Conservation (phyloP, 345 rosid genomes). For the Chamaenerion angustifolium region DNA sequence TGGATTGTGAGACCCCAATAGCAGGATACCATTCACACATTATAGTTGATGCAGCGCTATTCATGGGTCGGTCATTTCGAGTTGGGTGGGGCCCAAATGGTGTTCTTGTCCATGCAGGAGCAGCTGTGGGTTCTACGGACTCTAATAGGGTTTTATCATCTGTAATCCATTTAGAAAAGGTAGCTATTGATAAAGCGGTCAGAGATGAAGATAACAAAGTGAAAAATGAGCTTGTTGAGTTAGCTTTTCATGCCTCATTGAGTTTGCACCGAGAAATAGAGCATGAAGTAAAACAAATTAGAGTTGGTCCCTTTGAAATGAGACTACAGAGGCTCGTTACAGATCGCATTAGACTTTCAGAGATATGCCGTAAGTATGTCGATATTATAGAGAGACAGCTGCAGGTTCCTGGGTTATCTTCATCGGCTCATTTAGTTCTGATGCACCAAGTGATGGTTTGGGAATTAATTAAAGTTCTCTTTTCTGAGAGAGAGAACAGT, state of each 20-base stretch:
- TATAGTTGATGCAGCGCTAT: slow-evolving; percentile 85
- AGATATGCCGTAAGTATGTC: slow-evolving; percentile 64
- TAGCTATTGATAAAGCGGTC: slow-evolving; percentile 75
- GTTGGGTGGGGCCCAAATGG: slow-evolving; percentile 99
- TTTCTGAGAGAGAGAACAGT: slow-evolving; percentile 53
- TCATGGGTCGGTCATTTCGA: slow-evolving; percentile 95
- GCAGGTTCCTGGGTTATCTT: slow-evolving; percentile 59
- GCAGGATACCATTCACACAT: slow-evolving; percentile 54
- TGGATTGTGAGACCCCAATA: slow-evolving; percentile 49
- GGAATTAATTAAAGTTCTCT: slow-evolving; percentile 92
- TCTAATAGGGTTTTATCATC: slow-evolving; percentile 53
- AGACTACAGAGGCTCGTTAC: slow-evolving; percentile 58
- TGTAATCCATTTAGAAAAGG: slow-evolving; percentile 58
- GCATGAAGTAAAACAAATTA: slow-evolving; percentile 46
- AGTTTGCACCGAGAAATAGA: slow-evolving; percentile 53
- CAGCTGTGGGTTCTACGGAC: slow-evolving; percentile 34
- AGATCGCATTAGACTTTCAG: slow-evolving; percentile 50
- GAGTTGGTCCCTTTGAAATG: slow-evolving; percentile 52
- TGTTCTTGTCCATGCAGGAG: slow-evolving; percentile 72
- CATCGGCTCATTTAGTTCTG: slow-evolving; percentile 56
- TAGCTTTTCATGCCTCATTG: slow-evolving; percentile 64
- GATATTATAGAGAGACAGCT: slow-evolving; percentile 69
- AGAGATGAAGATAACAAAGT: slow-evolving; percentile 52
- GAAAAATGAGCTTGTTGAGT: slow-evolving; percentile 57
- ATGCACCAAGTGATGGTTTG: slow-evolving; percentile 90